These are phyloP conservation scores for Colletotrichum tamarilloi DNA, from an alignment of 2,329 filamentous ascomycete species.

Conservation along the genomic window DNA sequence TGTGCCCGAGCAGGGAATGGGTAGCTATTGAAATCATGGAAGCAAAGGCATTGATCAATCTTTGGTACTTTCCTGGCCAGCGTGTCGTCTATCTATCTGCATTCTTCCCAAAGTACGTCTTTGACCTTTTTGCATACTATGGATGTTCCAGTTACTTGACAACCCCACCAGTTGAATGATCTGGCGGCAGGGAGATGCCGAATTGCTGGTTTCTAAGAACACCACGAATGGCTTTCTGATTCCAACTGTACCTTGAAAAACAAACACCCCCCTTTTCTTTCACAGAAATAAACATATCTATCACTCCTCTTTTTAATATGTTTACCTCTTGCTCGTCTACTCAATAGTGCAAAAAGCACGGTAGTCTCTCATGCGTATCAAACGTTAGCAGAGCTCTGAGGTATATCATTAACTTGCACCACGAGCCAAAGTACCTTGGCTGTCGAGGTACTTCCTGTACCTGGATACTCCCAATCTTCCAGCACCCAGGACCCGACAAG, in stretches of 20 bases:
- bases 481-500: not conserved
- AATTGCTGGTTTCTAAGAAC: not conserved
- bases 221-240: not conserved
- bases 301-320: too few species aligned
- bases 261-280: not conserved
- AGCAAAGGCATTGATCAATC: slow-evolving; percentile 14
- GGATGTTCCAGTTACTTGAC: not conserved
- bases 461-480: not conserved
- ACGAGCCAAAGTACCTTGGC: not conserved
- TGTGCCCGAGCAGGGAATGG: slow-evolving; percentile 5
- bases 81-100: not conserved
- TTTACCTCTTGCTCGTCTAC: not conserved
- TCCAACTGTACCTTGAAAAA: not conserved
- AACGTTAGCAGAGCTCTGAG: not conserved
- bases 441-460: not conserved
- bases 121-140: not conserved
- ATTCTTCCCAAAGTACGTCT: not conserved
- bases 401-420: not conserved
- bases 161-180: not conserved
- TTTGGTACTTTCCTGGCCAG: not conserved
- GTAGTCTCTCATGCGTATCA: not conserved
- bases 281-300: too few species aligned
- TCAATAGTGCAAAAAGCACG: not conserved
- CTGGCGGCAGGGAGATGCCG: not conserved
- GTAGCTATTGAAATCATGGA: not conserved